These are phyloP conservation scores for Debaryomyces psychrophilus DNA, from an alignment of 1,139 yeast species.

Conservation along the genomic window DNA sequence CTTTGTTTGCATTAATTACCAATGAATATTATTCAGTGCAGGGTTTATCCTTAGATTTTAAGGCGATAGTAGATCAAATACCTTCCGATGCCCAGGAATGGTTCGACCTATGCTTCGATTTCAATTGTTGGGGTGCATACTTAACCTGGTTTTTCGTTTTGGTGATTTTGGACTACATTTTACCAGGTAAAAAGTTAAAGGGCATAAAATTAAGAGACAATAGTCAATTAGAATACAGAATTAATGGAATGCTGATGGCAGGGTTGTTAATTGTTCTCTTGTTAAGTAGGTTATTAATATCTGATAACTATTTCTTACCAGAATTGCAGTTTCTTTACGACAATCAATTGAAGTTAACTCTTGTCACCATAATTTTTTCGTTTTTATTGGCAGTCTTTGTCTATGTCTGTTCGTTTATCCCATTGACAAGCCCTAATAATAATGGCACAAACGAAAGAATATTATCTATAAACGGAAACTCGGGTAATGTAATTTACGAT, in stretches of 20 bases:
- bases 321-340: constrained; percentile 77
- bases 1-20: constrained; percentile 58
- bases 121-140: constrained; percentile 64
- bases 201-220: constrained; percentile 84
- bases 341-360: constrained; percentile 65
- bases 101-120: constrained; percentile 35
- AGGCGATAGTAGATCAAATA: constrained; percentile 30
- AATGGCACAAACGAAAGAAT: constrained; percentile 64
- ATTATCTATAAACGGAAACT: constrained; percentile 84
- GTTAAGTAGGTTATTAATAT: constrained; percentile 50
- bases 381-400: constrained; percentile 63
- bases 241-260: constrained; percentile 73
- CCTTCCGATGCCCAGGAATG: constrained; percentile 31
- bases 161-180: constrained; percentile 60
- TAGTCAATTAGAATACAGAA: constrained; percentile 66
- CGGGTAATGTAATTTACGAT: constrained; percentile 75
- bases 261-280: constrained; percentile 50
- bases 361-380: constrained; percentile 67
- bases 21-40: constrained; percentile 58
- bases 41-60: constrained; percentile 51
- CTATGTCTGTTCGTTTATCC: constrained; percentile 68
- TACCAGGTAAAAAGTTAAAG: constrained; percentile 70
- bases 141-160: constrained; percentile 73
- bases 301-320: constrained; percentile 61
- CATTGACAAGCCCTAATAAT: constrained; percentile 54